phyloP scores from a whole-genome alignment of 1,284 basidiomycete genomes.

The Neolentinus lepideus region DNA sequence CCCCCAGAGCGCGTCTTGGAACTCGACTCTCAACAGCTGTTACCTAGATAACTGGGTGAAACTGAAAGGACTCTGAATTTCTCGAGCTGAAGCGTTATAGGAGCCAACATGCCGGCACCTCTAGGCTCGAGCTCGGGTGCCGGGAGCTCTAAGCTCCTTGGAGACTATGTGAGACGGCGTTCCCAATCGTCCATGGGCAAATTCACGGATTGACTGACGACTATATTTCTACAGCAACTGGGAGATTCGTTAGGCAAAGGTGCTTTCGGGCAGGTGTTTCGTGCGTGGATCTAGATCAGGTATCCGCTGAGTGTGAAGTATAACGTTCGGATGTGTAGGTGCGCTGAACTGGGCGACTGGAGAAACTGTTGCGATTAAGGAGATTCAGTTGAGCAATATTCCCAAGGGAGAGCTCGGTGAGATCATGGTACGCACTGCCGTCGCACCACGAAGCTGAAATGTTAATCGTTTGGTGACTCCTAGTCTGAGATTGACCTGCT shows the following conservation, averaged over 20 bases:
- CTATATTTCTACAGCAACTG: constrained; percentile 58
- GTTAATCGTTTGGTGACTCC: constrained; percentile 6
- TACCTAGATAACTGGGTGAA: too few species aligned
- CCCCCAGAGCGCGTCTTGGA: background rate
- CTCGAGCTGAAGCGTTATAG: background rate
- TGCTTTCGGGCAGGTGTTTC: constrained; percentile 92
- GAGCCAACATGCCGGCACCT: constrained; percentile 31
- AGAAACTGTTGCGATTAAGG: constrained; percentile 94
- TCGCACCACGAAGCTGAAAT: background rate
- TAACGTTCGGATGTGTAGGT: constrained; percentile 35
- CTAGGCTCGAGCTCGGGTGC: constrained; percentile 29
- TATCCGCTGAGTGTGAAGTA: background rate
- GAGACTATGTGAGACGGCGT: constrained; percentile 38
- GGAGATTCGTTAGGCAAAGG: constrained; percentile 93
- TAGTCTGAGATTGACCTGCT: constrained; percentile 96
- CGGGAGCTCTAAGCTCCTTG: constrained; percentile 41
- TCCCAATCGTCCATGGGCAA: background rate
- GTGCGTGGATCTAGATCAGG: constrained; percentile 37
- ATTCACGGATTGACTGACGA: too few species aligned
- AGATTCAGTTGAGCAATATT: constrained; percentile 89
- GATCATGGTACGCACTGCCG: constrained; percentile 75
- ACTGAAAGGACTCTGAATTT: too few species aligned
- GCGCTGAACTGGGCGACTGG: constrained; percentile 96
- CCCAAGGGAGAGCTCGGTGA: constrained; percentile 90
- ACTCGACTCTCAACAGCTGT: background rate